A percentile compares a stretch with the other conserved stretches of the same genome.
phyloP scores from a whole-genome alignment of 305 asterid genomes.

The Ajuga reptans region DNA sequence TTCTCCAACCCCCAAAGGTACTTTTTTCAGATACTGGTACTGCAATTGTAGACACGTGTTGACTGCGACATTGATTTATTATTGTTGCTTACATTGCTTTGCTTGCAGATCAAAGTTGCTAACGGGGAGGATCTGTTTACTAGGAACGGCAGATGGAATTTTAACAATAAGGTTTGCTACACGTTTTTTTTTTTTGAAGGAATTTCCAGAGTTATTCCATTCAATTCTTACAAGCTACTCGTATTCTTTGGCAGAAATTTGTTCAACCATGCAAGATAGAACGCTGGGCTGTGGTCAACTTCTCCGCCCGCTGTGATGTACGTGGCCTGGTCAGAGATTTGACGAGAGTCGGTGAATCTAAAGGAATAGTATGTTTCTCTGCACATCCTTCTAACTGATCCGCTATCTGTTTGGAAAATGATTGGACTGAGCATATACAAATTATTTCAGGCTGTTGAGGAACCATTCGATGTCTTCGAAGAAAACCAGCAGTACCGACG shows the following conservation, averaged over 20 bases:
- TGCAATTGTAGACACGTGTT: background rate
- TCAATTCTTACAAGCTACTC: background rate
- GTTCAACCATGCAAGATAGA: conserved; percentile 44
- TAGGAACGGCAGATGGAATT: conserved; percentile 62
- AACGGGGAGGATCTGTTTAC: conserved; percentile 51
- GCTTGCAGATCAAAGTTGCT: conserved; percentile 55
- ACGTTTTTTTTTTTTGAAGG: background rate
- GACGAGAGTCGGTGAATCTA: conserved; percentile 37
- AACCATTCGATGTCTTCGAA: conserved; percentile 44
- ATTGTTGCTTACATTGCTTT: conserved; percentile 1
- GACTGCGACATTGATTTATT: background rate
- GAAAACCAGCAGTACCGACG: conserved; percentile 49
- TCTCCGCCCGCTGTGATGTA: conserved; percentile 48
- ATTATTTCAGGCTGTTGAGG: conserved; percentile 35
- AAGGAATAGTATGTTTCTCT: conserved; percentile 50
- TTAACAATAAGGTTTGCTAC: conserved; percentile 46
- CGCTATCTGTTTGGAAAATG: background rate
- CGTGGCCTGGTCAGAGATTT: conserved; percentile 37
- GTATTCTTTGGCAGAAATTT: conserved; percentile 36
- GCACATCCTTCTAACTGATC: background rate
- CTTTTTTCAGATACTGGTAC: background rate
- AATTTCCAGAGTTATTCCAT: background rate
- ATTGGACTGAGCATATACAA: background rate
- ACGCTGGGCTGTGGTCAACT: conserved; percentile 69
- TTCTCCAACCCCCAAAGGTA: conserved; percentile 69